Base-by-base conservation (phyloP, 441 rosid species). In the Codiaeum variegatum region DNA sequence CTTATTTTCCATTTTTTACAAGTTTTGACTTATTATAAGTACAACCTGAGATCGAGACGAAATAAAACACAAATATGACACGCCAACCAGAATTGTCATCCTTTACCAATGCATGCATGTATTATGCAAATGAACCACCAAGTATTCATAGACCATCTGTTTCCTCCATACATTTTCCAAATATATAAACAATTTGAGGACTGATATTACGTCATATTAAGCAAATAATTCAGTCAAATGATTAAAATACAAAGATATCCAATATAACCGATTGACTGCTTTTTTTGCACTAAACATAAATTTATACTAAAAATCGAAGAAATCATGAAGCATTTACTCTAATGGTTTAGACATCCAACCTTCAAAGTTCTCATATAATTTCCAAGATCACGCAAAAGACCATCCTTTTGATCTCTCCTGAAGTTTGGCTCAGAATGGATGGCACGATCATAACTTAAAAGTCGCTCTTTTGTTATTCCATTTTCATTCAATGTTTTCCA, bases 401-500 rank as follows among this genome's bases (percentile, higher is more conserved):
- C 91, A 56, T 86, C 97, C 79, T 85, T 93, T 81, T 91, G 94
- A 74, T 91, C 94, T 62, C 92, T 79, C 68, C 89, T 82, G 78
- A 96, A 91, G 74, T 52, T 85, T 79, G 99, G 99, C 68, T 93
- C 98, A 71, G 87, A 82, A 83, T 85, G 98, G 78, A 96, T 96
- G 60, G 83, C 98, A 69, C 98, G 99, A 78, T 96, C 99, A 83
- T 96, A 96, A 84, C 97, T 90, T 77, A 93, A 82, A 84, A 96
- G 96, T 66, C 93, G 90, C 74, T 93, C 93, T 81, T 91, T 93
- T 58, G 91, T 93, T 73, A 96, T 91, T 81, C 98, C 98, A 81
- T 90, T 96, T 28, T 91, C 93, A 67, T 87, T 91, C 90, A 96
- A 87, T 47, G 96, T 93, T 87, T 90, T 96, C 99, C 99, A 96